A percentile compares a stretch with the other conserved stretches of the same genome.
Conservation (phyloP, 2,329 filamentous ascomycete genomes). For the Epichloe bromicola region DNA sequence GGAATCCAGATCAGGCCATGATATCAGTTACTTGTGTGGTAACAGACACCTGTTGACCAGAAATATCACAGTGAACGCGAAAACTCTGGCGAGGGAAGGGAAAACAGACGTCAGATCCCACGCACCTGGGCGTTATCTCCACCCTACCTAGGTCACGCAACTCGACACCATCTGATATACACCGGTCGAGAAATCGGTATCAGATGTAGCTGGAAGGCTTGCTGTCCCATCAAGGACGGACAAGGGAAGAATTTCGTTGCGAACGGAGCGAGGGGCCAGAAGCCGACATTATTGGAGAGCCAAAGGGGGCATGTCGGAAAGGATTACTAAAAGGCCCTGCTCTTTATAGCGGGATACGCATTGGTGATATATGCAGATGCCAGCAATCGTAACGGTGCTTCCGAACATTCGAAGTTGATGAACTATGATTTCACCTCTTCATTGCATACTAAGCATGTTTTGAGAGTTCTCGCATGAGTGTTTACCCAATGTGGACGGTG, state of each 20-base stretch:
- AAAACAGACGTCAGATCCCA: not conserved
- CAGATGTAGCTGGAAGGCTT: not conserved
- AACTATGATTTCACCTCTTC: not conserved
- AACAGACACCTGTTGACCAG: not conserved
- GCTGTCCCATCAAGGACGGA: not conserved
- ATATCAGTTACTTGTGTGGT: not conserved
- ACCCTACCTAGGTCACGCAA: too few species aligned
- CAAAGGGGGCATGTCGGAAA: not conserved
- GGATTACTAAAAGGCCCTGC: not conserved
- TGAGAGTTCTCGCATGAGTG: too few species aligned
- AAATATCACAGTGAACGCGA: not conserved
- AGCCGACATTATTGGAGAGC: not conserved
- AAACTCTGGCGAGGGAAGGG: not conserved
- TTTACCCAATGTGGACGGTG: too few species aligned
- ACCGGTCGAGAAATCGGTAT: not conserved
- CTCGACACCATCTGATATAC: too few species aligned
- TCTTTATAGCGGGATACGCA: not conserved
- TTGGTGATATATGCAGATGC: constrained; percentile 2
- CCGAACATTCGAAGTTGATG: not conserved
- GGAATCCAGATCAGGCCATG: not conserved
- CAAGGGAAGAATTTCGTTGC: not conserved
- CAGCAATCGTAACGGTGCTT: not conserved
- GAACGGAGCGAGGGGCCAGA: not conserved
- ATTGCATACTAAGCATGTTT: not conserved
- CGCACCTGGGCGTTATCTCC: too few species aligned